Evolutionary conservation across 2,329 filamentous ascomycete species (phyloP), one percentile per base, ranked within the genome.

Genomic region (Alternaria arbusti): DNA sequence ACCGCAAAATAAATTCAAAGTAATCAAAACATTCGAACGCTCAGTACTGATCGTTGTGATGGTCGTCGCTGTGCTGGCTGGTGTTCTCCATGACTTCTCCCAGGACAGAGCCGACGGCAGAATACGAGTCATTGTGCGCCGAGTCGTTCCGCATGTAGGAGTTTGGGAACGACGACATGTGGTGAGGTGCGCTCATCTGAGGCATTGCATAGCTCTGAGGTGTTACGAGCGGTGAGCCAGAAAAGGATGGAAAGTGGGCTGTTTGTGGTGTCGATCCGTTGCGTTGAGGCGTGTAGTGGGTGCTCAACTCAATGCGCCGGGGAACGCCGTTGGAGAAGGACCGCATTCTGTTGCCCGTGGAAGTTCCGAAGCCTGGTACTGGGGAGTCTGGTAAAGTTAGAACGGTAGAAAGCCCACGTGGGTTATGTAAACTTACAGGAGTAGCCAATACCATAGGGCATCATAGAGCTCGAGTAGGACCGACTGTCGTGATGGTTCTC

Each of bases 231-330:
- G 80, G 79, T 45, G 79, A 80, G 62, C 75, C 75, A 12, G 78
- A 76, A 63, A 80, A 82, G 12, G 75, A 80, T 17, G 80, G 78
- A 61, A 79, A 81, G 9, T 79, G 79, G 9, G 79, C 78, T 4
- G 79, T 80, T 55, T 81, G 79, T 10, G 79, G 80, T 22, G 78
- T 79, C n/a, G 75, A 74, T 5, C 70, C 54, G 54, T 68, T 75
- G 7, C 78, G 78, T 59, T 58, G 75, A 25, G 76, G 76, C 11
- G 74, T 74, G 66, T 80, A 81, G 64, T 80, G 77, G 20, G 78
- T 79, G 68, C 79, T 81, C 63, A 81, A 63, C 63, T 81, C 80
- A 49, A 82, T 82, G 45, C 80, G 76, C 20, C 80, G 70, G 11
- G 79, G 80, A 28, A 80, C 74, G 32, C 70, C 75, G 56, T 70